These are phyloP conservation scores for Urochloa ruziziensis DNA, from an alignment of 176 grass and related monocot species.

Conservation along the genomic window DNA sequence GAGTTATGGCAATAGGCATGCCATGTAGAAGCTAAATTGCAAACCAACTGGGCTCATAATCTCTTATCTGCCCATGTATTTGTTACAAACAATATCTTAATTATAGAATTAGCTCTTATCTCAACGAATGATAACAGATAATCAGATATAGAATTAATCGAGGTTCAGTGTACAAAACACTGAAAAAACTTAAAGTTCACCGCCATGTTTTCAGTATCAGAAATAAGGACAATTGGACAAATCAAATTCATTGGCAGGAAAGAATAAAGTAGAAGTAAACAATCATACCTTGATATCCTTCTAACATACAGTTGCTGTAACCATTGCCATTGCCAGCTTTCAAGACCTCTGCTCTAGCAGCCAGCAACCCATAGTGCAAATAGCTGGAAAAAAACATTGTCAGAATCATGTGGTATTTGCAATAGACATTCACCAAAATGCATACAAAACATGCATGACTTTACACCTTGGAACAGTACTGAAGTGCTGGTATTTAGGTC, in stretches of 20 bases:
- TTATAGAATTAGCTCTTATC: neutral
- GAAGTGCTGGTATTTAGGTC: neutral
- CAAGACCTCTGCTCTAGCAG: constrained; percentile 96
- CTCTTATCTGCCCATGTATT: neutral
- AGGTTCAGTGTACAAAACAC: neutral
- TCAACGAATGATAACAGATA: neutral
- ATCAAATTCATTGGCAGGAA: neutral
- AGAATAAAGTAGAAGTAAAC: neutral
- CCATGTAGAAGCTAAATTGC: neutral
- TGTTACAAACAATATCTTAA: neutral
- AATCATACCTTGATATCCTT: constrained; percentile 64
- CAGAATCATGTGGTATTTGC: neutral
- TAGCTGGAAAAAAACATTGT: constrained; percentile 45
- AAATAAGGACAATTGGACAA: neutral
- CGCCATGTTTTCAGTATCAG: neutral
- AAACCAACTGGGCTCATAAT: neutral
- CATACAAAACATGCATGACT: neutral
- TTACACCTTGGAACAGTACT: neutral
- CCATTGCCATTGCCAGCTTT: constrained; percentile 61
- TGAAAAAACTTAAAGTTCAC: neutral
- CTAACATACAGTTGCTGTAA: constrained; percentile 76
- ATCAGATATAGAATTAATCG: neutral
- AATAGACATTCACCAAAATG: neutral
- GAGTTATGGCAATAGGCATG: neutral
- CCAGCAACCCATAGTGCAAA: constrained; percentile 85